Percentiles rank a stretch among this genome's conserved stretches.
Evolutionary conservation across 768 basidiomycete genomes (phyloP).

Genomic region (Tephrocybe sp.): DNA sequence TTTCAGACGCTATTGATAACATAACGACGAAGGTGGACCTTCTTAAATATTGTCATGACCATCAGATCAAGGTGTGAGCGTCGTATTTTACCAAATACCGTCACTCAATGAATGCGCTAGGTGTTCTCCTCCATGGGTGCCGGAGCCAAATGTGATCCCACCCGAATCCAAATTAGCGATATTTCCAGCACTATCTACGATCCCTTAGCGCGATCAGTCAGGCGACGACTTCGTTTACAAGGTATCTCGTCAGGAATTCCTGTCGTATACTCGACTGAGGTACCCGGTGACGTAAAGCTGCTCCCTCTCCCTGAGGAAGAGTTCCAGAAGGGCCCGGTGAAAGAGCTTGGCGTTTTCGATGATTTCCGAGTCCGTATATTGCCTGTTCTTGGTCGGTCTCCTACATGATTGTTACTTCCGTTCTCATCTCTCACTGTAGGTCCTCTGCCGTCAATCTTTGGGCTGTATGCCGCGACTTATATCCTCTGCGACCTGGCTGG

Average conservation of each 20-base stretch:
- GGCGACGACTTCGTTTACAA: slow-evolving; percentile 66
- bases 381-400: slow-evolving; percentile 75
- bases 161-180: slow-evolving; percentile 92
- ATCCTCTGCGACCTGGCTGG: slow-evolving; percentile 84
- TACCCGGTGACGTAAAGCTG: slow-evolving; percentile 83
- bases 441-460: slow-evolving; percentile 88
- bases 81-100: neutral
- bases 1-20: slow-evolving; percentile 92
- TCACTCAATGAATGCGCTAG: slow-evolving; percentile 48
- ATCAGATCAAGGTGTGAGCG: slow-evolving; percentile 68
- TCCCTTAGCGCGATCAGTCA: slow-evolving; percentile 89
- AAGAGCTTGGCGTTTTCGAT: slow-evolving; percentile 87
- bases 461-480: slow-evolving; percentile 86
- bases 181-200: slow-evolving; percentile 93
- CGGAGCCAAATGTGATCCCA: slow-evolving; percentile 92
- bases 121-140: slow-evolving; percentile 98
- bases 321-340: slow-evolving; percentile 84
- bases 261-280: slow-evolving; percentile 95
- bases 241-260: slow-evolving; percentile 71
- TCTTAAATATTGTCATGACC: slow-evolving; percentile 82
- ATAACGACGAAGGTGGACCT: slow-evolving; percentile 96
- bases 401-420: neutral
- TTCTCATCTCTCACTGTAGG: slow-evolving; percentile 35
- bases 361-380: slow-evolving; percentile 93
- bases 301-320: slow-evolving; percentile 92